Base-by-base conservation (phyloP, 1,284 basidiomycete genomes). In the Chalciporus sp. region DNA sequence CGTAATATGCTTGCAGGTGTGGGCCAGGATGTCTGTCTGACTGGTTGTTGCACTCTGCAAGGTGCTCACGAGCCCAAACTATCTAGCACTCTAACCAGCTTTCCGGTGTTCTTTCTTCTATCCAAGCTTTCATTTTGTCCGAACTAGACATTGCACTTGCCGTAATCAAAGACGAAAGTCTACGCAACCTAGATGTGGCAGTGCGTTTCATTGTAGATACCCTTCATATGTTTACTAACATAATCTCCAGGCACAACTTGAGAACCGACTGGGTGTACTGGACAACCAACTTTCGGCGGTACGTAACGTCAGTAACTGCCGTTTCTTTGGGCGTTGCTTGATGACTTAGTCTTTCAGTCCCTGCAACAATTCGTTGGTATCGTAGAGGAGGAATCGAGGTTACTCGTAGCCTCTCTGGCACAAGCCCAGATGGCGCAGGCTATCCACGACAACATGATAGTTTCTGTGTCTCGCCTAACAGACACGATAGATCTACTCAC, bases 401-500 rank as follows among this genome's bases (percentile, higher is more conserved):
- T 67, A 28, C 58, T 77, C 14, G 64, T 67, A 41, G 52, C 47
- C 5, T 72, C 65, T 12, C 42, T 69, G 26, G 57, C 51, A 7
- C 64, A 69, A 45, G 68, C 74, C 1, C 58, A 61, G 33, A 52
- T 62, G 23, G 67, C 72, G 7, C 68, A 69, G 23, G 63, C 58
- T 20, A 66, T 72, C 31, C 75, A 76, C 47, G 62, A 68, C 40
- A 70, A 74, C 31, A 69, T 73, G 16, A 58, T 70, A 11, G 53
- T 60, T 40, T 71, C 74, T n/a, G 72, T 75, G 42, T 54, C 57
- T 16, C 60, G 61, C 10, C 72, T 84, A 11, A 63, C 64, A 17
- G 60, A 62, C 19, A 62, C 68, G 1, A 56, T 84, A 26, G 60
- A 68, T 7, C 65, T 67, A 16, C 65, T 83, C 20, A 71, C 75